phyloP scores from a whole-genome alignment of 2,329 filamentous ascomycete genomes.

The Microdochium trichocladiopsis region DNA sequence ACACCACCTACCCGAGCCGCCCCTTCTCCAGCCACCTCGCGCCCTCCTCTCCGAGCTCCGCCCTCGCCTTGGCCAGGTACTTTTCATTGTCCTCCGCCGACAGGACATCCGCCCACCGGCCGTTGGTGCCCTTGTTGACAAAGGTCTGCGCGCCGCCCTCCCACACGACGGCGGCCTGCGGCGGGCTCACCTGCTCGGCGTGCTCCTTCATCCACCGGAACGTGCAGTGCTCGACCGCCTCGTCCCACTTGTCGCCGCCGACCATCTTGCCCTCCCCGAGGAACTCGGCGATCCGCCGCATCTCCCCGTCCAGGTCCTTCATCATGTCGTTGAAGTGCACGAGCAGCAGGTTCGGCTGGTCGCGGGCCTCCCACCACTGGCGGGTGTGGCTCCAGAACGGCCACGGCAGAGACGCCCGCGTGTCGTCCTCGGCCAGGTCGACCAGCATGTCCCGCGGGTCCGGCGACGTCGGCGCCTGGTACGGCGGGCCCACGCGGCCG shows the following conservation, averaged over 20 bases:
- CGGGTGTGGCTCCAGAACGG: background rate
- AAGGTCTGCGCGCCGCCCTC: no score
- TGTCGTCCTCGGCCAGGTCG: background rate
- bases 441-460: background rate
- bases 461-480: background rate
- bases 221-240: background rate
- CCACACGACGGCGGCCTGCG: no score
- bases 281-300: background rate
- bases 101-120: no score
- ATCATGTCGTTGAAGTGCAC: background rate
- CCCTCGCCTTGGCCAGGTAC: no score
- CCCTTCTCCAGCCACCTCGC: no score
- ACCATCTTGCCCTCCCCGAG: background rate
- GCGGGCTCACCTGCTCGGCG: background rate
- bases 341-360: background rate
- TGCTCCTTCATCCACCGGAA: constrained; percentile 1
- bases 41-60: no score
- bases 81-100: no score
- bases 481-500: background rate
- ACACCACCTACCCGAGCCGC: no score
- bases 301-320: background rate
- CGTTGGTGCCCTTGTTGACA: no score
- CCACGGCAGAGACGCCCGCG: background rate
- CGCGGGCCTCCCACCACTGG: background rate
- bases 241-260: background rate